phyloP scores from a whole-genome alignment of 2,329 filamentous ascomycete genomes.

The Camptophora hylomeconis region DNA sequence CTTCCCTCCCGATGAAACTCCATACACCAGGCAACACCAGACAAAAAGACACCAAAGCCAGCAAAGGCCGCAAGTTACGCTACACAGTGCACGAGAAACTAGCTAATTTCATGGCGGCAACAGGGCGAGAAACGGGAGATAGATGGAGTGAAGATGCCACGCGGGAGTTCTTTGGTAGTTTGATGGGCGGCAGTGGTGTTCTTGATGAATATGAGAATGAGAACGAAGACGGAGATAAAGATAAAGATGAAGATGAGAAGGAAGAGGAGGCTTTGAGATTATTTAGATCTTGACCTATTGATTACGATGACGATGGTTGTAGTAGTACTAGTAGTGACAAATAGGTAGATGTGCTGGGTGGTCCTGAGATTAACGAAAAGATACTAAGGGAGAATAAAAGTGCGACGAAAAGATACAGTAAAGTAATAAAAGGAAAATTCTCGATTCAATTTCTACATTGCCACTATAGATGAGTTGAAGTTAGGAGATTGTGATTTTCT shows the following conservation, averaged over 20 bases:
- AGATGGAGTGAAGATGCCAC: slow-evolving; percentile 78
- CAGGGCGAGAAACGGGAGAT: slow-evolving; percentile 50
- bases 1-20: slow-evolving; percentile 23
- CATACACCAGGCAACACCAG: slow-evolving; percentile 32
- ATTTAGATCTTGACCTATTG: slow-evolving; percentile 17
- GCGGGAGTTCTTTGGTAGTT: slow-evolving; percentile 60
- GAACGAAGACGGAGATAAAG: slow-evolving; percentile 22
- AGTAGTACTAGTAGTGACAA: too few relatives aligned
- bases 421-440: too few relatives aligned
- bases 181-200: slow-evolving; percentile 58
- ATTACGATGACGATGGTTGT: too few relatives aligned
- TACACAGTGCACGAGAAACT: slow-evolving; percentile 95
- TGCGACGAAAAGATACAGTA: too few relatives aligned
- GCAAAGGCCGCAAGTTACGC: slow-evolving; percentile 84
- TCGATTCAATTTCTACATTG: too few relatives aligned
- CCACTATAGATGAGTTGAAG: too few relatives aligned
- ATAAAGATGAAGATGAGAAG: slow-evolving; percentile 9
- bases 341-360: too few relatives aligned
- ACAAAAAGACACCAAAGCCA: slow-evolving; percentile 80
- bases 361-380: too few relatives aligned
- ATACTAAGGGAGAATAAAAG: too few relatives aligned
- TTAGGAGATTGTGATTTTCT: neutral
- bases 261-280: slow-evolving; percentile 23
- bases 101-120: slow-evolving; percentile 90
- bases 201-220: slow-evolving; percentile 43